Evolutionary conservation across 2,329 filamentous ascomycete genomes (phyloP).

Genomic region (Sarocladium kiliense): DNA sequence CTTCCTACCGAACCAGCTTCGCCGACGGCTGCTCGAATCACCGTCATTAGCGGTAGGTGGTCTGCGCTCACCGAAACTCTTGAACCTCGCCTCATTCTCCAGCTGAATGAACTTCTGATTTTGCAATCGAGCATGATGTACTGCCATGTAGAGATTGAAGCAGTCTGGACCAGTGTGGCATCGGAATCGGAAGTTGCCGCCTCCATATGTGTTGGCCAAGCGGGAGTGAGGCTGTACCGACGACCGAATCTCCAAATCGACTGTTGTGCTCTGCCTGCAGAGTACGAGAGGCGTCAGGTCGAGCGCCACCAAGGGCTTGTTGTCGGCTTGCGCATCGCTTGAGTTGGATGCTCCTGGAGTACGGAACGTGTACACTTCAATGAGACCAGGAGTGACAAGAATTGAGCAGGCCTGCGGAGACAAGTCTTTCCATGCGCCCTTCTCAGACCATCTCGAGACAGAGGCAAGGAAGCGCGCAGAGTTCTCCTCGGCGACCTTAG

Average conservation of each 20-base stretch:
- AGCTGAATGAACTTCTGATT: conserved; percentile 80
- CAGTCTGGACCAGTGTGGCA: conserved; percentile 73
- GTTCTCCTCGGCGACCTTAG: conserved; percentile 32
- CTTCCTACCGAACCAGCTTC: conserved; percentile 57
- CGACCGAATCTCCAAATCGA: conserved; percentile 92
- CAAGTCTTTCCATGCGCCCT: conserved; percentile 56
- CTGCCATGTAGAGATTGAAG: conserved; percentile 74
- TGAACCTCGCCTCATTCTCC: conserved; percentile 63
- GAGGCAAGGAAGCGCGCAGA: conserved; percentile 44
- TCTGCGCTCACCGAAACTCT: conserved; percentile 60
- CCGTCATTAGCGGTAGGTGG: conserved; percentile 42
- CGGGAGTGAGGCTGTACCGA: conserved; percentile 69
- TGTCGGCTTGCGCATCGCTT: conserved; percentile 30
- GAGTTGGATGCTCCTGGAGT: conserved; percentile 12
- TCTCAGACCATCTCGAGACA: conserved; percentile 59
- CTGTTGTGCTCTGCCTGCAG: conserved; percentile 81
- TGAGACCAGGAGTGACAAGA: conserved; percentile 51
- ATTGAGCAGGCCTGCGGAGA: conserved; percentile 47
- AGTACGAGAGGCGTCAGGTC: conserved; percentile 90
- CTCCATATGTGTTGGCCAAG: conserved; percentile 57
- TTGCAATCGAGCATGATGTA: conserved; percentile 85
- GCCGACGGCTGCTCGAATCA: conserved; percentile 33
- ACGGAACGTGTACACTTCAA: conserved; percentile 48
- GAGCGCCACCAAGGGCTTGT: conserved; percentile 58
- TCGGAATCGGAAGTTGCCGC: conserved; percentile 83